Evolutionary conservation across 257 asterid species (phyloP).

Genomic region (Cruciata laevipes): DNA sequence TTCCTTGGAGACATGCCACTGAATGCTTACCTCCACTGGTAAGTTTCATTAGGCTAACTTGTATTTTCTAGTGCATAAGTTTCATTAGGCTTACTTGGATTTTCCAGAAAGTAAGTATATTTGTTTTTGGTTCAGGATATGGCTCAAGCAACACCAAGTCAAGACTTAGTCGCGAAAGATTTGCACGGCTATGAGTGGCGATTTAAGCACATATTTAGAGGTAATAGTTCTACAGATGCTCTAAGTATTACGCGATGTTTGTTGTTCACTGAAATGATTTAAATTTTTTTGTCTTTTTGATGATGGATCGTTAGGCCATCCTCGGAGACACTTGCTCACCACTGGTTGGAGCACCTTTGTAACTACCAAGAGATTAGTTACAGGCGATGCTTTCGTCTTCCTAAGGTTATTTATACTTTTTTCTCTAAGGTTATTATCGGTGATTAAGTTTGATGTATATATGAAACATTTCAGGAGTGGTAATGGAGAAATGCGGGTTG

Average conservation of each 20-base stretch:
- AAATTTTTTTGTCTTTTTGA: not conserved
- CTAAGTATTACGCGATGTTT: too few relatives aligned
- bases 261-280: not conserved
- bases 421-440: conserved; percentile 29
- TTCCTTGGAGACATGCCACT: conserved; percentile 75
- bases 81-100: too few relatives aligned
- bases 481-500: conserved; percentile 43
- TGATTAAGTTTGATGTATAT: not conserved
- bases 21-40: conserved; percentile 92
- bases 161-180: conserved; percentile 47
- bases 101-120: not conserved
- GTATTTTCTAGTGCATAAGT: not conserved
- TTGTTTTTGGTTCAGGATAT: conserved; percentile 44
- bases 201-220: conserved; percentile 56
- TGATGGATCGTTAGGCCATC: conserved; percentile 36
- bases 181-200: conserved; percentile 52
- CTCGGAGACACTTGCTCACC: conserved; percentile 57
- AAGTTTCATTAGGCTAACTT: not conserved
- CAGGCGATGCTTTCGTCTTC: conserved; percentile 53
- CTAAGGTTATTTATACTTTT: conserved; percentile 31
- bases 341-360: conserved; percentile 66
- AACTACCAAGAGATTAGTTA: conserved; percentile 42
- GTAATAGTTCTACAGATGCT: conserved; percentile 16
- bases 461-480: conserved; percentile 30
- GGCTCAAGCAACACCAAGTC: conserved; percentile 50